These are phyloP conservation scores for Periconia sp. DNA, from an alignment of 2,329 filamentous ascomycete genomes.

Conservation along the genomic window DNA sequence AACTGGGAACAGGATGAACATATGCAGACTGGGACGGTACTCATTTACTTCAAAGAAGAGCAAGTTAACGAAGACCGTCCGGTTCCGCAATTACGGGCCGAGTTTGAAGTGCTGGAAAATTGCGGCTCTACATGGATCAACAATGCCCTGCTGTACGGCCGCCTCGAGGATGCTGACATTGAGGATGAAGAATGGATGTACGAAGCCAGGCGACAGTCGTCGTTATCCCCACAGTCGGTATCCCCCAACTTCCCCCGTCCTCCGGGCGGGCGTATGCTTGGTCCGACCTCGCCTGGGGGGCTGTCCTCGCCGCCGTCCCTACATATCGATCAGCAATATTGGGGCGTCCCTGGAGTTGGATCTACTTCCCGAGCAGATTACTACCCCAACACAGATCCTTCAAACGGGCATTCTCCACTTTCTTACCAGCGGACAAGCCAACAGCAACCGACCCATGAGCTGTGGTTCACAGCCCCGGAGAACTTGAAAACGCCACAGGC, in stretches of 20 bases:
- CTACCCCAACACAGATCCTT: slow-evolving; percentile 13
- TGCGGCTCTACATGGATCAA: slow-evolving; percentile 41
- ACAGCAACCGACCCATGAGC: slow-evolving; percentile 46
- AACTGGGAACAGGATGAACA: slow-evolving; percentile 37
- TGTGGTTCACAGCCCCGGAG: slow-evolving; percentile 63
- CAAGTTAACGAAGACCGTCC: slow-evolving; percentile 38
- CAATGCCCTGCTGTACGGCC: slow-evolving; percentile 39
- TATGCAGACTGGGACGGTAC: slow-evolving; percentile 41
- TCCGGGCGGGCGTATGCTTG: slow-evolving; percentile 24
- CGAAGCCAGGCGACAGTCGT: slow-evolving; percentile 24
- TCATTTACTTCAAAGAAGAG: slow-evolving; percentile 45
- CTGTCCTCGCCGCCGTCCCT: slow-evolving; percentile 28
- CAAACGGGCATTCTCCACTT: slow-evolving; percentile 12
- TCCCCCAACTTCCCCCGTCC: slow-evolving; percentile 16
- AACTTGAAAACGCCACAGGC: slow-evolving; percentile 49
- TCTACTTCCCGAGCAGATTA: slow-evolving; percentile 17
- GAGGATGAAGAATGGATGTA: slow-evolving; percentile 32
- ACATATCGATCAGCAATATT: slow-evolving; percentile 31
- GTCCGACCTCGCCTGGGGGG: slow-evolving; percentile 26
- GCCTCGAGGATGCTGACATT: slow-evolving; percentile 34
- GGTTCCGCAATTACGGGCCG: slow-evolving; percentile 37
- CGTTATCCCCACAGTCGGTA: slow-evolving; percentile 12
- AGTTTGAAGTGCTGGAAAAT: slow-evolving; percentile 37
- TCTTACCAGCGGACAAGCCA: slow-evolving; percentile 10
- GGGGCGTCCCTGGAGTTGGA: slow-evolving; percentile 14